These are phyloP conservation scores for Solanum paucissectum DNA, from an alignment of 257 asterid species.

Conservation along the genomic window DNA sequence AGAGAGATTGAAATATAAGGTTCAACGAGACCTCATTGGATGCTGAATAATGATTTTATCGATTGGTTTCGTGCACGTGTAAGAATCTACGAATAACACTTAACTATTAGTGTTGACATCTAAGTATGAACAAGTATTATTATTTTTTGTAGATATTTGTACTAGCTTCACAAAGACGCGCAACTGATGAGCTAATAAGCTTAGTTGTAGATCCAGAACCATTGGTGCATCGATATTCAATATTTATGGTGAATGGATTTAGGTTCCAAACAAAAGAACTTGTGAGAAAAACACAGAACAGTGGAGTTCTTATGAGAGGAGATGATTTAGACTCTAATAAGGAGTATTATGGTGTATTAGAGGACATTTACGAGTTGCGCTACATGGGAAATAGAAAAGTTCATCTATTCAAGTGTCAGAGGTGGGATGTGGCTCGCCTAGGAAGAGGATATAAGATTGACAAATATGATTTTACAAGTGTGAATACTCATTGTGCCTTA, in stretches of 20 bases:
- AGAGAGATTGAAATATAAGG: not conserved
- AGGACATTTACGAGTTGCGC: not conserved
- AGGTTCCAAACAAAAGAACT: no score
- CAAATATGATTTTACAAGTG: not conserved
- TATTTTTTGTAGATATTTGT: no score
- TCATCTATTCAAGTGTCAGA: not conserved
- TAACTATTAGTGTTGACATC: not conserved
- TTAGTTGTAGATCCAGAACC: not conserved
- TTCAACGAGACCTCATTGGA: no score
- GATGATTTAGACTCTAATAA: not conserved
- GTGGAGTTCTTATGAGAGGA: not conserved
- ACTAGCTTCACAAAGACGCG: not conserved
- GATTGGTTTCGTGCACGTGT: not conserved
- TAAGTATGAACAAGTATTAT: no score
- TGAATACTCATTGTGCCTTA: no score
- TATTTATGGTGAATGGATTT: no score
- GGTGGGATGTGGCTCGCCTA: not conserved
- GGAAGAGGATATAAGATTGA: not conserved
- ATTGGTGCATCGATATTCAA: not conserved
- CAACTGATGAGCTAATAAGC: not conserved
- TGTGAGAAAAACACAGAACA: no score
- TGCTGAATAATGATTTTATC: no score
- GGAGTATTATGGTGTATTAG: not conserved
- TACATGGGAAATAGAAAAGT: not conserved
- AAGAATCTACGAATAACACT: no score